Evolutionary conservation across 148 eudicot genomes (phyloP), one percentile per base, ranked within the genome.

Genomic region (Agrostemma githago): DNA sequence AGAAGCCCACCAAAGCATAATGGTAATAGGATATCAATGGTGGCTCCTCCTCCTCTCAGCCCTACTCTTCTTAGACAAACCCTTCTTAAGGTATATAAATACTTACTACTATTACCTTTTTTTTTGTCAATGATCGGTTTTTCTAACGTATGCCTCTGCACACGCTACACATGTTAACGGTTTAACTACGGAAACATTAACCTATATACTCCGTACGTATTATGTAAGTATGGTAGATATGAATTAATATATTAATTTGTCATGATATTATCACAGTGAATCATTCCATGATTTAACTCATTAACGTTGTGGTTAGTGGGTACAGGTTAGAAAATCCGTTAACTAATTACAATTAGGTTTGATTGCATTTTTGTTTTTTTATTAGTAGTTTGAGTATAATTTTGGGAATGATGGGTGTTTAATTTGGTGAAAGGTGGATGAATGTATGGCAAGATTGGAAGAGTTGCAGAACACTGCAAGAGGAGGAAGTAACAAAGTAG

Each of bases 361-460:
- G 46, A 19, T 1, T 66, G n/a, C 34, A 4, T 72, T 43, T 43
- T 43, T 6, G 60, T n/a, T 41, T 40, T 60, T 53, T 3, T 21
- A 19, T 26, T 3, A 34, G 2, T 20, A 44, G 54, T 5, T 12
- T 12, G 61, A 6, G 15, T 65, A 39, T 26, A 20, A 20, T 69
- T 60, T 12, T 5, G 9, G 10, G 9, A 53, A 2, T 41, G 62
- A 7, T 12, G 58, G 26, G 14, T 1, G 11, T 21, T n/a, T n/a
- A n/a, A n/a, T n/a, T 8, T 19, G 43, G 12, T 44, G 67, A 70
- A 5, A 92, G 98, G 97, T 95, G 87, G 98, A 95, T 74, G 83
- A 85, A 76, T 95, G 97, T 86, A 85, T 92, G 93, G 92, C 83
- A 56, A 72, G 98, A 79, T 85, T 95, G 80, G 92, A 95, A 78